phyloP scores from a whole-genome alignment of 768 basidiomycete genomes.

The Rhodotorula sphaerocarpa region DNA sequence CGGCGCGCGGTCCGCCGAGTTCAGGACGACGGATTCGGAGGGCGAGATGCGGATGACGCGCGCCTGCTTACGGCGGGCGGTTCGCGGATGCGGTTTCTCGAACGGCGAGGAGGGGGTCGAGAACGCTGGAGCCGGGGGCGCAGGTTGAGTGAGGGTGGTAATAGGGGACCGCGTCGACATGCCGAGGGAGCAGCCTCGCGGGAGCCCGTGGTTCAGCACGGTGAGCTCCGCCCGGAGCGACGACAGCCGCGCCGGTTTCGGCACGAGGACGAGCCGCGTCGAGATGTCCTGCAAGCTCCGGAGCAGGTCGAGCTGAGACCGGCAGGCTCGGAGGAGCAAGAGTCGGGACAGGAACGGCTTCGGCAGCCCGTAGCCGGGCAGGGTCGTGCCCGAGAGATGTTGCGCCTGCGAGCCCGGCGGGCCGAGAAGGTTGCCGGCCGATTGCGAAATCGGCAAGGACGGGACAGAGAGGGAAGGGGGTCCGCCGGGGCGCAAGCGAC shows the following conservation, averaged over 20 bases:
- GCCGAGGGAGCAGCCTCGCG: slow-evolving; percentile 66
- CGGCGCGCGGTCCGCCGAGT: slow-evolving; percentile 92
- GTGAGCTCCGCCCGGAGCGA: slow-evolving; percentile 95
- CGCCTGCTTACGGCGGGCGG: slow-evolving; percentile 46
- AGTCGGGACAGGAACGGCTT: slow-evolving; percentile 38
- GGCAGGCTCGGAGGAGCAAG: slow-evolving; percentile 35
- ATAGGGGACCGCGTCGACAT: slow-evolving; percentile 27
- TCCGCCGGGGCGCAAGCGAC: too few species aligned
- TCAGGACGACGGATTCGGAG: slow-evolving; percentile 92
- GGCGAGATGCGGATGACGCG: slow-evolving; percentile 95
- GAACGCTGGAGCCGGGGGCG: slow-evolving; percentile 2
- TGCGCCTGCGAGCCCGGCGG: background rate
- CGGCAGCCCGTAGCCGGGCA: slow-evolving; percentile 41
- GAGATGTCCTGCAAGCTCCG: slow-evolving; percentile 76
- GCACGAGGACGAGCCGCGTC: slow-evolving; percentile 81
- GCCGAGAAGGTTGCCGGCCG: slow-evolving; percentile 25
- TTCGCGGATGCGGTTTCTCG: slow-evolving; percentile 33
- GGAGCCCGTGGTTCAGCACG: slow-evolving; percentile 86
- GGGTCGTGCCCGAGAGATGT: slow-evolving; percentile 14
- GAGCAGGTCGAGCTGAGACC: slow-evolving; percentile 43
- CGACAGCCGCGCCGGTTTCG: slow-evolving; percentile 86
- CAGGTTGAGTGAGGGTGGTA: background rate
- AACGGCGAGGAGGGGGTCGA: slow-evolving; percentile 1
- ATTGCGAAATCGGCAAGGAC: slow-evolving; percentile 20
- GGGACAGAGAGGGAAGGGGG: slow-evolving; percentile 16